A percentile compares a stretch with the other conserved stretches of the same genome.
These are phyloP conservation scores for Diaporthe batatas DNA, from an alignment of 2,329 filamentous ascomycete species.

Conservation along the genomic window DNA sequence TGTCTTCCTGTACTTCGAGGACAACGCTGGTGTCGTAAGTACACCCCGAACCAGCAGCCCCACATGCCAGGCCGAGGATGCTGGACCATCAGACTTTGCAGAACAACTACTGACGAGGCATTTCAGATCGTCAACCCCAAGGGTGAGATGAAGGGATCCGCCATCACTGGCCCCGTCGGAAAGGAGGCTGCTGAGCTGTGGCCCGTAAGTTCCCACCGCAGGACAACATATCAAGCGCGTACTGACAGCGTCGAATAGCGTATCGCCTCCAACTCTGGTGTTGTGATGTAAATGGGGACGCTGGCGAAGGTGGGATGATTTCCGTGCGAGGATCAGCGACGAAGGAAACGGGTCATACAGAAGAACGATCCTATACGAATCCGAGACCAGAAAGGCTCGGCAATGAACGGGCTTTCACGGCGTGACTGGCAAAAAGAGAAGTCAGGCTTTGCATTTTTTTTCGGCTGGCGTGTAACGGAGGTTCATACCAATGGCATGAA, in stretches of 20 bases:
- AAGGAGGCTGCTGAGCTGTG: conserved; percentile 99
- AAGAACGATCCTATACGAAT: conserved; percentile 37
- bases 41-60: conserved; percentile 29
- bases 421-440: conserved; percentile 41
- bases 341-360: conserved; percentile 45
- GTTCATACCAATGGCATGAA: conserved; percentile 53
- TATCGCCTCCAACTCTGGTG: conserved; percentile 99
- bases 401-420: conserved; percentile 49
- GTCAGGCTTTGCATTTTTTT: conserved; percentile 47
- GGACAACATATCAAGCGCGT: conserved; percentile 55
- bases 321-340: conserved; percentile 42
- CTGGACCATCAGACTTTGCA: neutral
- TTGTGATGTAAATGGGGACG: conserved; percentile 89
- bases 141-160: conserved; percentile 99
- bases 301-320: conserved; percentile 35
- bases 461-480: conserved; percentile 52
- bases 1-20: conserved; percentile 99
- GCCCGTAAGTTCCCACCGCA: conserved; percentile 72
- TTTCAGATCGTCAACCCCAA: conserved; percentile 98
- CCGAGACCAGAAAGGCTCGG: conserved; percentile 46
- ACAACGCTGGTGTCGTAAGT: conserved; percentile 98
- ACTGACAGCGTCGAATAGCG: conserved; percentile 57
- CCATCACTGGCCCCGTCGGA: conserved; percentile 97
- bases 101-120: conserved; percentile 52
- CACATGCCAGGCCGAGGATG: neutral